Conservation (phyloP, 2,329 filamentous ascomycete genomes). For the Chalara sp. region DNA sequence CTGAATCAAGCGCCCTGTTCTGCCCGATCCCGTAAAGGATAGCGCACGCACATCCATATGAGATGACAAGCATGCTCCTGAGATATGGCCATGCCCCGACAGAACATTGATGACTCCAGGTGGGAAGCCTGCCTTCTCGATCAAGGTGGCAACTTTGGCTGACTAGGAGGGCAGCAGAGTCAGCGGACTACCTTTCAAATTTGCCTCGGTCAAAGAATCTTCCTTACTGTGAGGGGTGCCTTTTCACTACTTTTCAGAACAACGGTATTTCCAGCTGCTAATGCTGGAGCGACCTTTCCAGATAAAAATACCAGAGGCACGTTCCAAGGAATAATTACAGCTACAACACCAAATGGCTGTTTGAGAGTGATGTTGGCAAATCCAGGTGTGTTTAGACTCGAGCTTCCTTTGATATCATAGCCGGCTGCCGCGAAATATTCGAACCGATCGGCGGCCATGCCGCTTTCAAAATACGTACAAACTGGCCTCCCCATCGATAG, state of each 20-base stretch:
- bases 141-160: constrained; percentile 27
- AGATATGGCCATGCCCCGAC: constrained; percentile 25
- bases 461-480: constrained; percentile 21
- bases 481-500: constrained; percentile 30
- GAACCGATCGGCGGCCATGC: constrained; percentile 17
- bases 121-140: constrained; percentile 35
- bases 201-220: too few relatives aligned
- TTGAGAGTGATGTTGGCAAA: constrained; percentile 58
- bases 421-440: constrained; percentile 24
- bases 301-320: constrained; percentile 39
- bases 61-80: constrained; percentile 18
- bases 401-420: constrained; percentile 29
- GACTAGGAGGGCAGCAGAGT: constrained; percentile 18
- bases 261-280: constrained; percentile 52
- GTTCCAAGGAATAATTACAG: constrained; percentile 52
- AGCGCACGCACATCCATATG: constrained; percentile 24
- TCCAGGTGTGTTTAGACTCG: constrained; percentile 24
- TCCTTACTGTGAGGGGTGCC: constrained; percentile 47
- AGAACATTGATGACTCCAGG: constrained; percentile 35
- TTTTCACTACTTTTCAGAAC: constrained; percentile 57
- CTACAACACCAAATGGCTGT: constrained; percentile 44
- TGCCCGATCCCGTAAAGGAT: constrained; percentile 66
- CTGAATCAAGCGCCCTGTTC: constrained; percentile 65
- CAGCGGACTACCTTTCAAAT: not conserved
- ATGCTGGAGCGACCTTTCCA: constrained; percentile 50